Evolutionary conservation across 1,284 basidiomycete genomes (phyloP), one percentile per base, ranked within the genome.

Genomic region (Butyriboletus appendiculatus): DNA sequence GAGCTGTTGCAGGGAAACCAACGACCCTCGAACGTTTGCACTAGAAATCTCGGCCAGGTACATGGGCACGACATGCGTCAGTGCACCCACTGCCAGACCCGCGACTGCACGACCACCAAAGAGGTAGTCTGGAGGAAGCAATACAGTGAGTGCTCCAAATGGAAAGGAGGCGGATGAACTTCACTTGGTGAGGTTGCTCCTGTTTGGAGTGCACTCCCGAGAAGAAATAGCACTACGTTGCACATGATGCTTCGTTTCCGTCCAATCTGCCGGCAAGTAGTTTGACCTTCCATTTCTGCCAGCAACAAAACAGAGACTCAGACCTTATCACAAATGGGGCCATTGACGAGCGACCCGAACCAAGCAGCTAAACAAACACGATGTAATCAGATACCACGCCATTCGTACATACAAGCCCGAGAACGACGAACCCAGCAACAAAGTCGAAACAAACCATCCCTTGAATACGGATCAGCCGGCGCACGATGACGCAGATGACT

Each of bases 1-100:
- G n/a, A 73, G 58, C 40, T 70, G 71, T 44, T 70, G 66, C 30
- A 71, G 44, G 11, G 70, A 53, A 37, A 70, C 68, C 38, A 73
- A 46, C 9, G 71, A 70, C 45, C 71, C 71, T 30, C 71, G 71
- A 34, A 73, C 55, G n/a, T 72, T 71, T 24, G 66, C 62, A 35
- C 64, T 71, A 4, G 71, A 73, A 24, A 73, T 67, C 50, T 71
- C 69, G 37, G 70, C 69, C 45, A 70, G 39, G 35, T 71, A 71
- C 69, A 73, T 71, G 18, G 71, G 71, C 14, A 72, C 56, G 37
- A 71, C 70, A 16, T 72, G 69, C 9, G 71, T 71, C 49, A 71
- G 51, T 8, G 70, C 64, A 43, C 69, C 69, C 3, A 71, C 61
- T 7, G 69, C 55, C 41, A 73, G 42, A 35, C 69, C 69, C 0